phyloP scores from a whole-genome alignment of 345 rosid species.

The Salix brachista region DNA sequence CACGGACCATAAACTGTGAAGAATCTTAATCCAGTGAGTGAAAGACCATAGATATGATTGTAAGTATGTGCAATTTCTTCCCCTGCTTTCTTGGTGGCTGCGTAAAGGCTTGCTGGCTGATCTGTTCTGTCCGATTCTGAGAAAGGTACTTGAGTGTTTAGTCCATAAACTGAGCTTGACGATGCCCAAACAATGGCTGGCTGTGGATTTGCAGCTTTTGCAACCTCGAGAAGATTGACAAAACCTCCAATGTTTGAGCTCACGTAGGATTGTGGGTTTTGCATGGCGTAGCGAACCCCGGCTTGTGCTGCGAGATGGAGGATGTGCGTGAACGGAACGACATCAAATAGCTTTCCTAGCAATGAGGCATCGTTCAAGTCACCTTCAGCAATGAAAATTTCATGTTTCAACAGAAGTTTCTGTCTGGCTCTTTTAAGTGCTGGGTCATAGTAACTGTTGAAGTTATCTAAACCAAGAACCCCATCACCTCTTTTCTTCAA shows the following conservation, averaged over 20 bases:
- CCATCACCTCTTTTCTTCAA: conserved; percentile 28
- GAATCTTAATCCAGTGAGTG: conserved; percentile 24
- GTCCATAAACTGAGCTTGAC: conserved; percentile 23
- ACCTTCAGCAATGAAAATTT: conserved; percentile 22
- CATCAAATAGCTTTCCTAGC: conserved; percentile 16
- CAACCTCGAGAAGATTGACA: conserved; percentile 19
- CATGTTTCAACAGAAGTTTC: conserved; percentile 8
- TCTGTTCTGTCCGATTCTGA: conserved; percentile 21
- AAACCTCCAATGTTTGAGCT: conserved; percentile 22
- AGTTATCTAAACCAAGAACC: conserved; percentile 24
- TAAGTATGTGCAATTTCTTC: conserved; percentile 31
- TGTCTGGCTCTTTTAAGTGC: conserved; percentile 15
- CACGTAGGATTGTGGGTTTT: conserved; percentile 25
- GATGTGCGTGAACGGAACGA: conserved; percentile 23
- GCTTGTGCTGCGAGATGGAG: conserved; percentile 28
- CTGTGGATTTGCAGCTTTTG: conserved; percentile 20
- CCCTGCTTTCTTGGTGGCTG: conserved; percentile 27
- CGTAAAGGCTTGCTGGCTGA: conserved; percentile 28
- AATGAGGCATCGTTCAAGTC: conserved; percentile 20
- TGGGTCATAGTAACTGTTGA: conserved; percentile 23
- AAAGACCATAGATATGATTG: conserved; percentile 24
- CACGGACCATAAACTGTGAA: conserved; percentile 29
- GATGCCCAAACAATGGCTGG: conserved; percentile 28
- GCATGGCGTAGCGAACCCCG: conserved; percentile 28
- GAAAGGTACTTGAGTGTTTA: conserved; percentile 21